phyloP scores from a whole-genome alignment of 2,329 filamentous ascomycete species.

The Aspergillus sp. region DNA sequence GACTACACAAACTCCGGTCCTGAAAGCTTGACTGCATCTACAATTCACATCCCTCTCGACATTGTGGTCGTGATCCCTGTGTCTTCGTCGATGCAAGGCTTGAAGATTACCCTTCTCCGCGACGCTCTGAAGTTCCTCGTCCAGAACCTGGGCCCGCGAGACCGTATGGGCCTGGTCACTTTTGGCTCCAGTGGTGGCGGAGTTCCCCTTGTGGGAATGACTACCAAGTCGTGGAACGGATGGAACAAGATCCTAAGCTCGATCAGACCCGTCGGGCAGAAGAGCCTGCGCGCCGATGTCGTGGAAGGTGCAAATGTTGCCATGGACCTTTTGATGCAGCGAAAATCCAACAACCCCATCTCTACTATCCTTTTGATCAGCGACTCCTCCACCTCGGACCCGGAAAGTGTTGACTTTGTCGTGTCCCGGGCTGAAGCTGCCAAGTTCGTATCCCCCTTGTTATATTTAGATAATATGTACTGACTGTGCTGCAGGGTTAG shows the following conservation, averaged over 20 bases:
- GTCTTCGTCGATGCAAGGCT: conserved; percentile 97
- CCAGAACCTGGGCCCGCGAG: conserved; percentile 79
- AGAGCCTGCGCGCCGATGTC: conserved; percentile 92
- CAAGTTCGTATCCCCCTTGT: conserved; percentile 59
- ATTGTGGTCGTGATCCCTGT: conserved; percentile 96
- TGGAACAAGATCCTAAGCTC: conserved; percentile 83
- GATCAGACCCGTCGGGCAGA: conserved; percentile 90
- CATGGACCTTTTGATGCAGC: conserved; percentile 97
- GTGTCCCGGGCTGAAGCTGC: conserved; percentile 94
- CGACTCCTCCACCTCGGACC: conserved; percentile 90
- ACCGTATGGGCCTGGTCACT: conserved; percentile 94
- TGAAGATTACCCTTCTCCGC: conserved; percentile 91
- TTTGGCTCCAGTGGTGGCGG: conserved; percentile 93
- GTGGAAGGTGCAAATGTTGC: conserved; percentile 97
- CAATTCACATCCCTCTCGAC: conserved; percentile 83
- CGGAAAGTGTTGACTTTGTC: conserved; percentile 95
- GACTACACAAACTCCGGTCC: conserved; percentile 75
- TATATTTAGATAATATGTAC: conserved; percentile 6
- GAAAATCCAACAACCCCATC: conserved; percentile 91
- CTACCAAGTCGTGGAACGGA: conserved; percentile 86
- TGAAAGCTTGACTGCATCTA: conserved; percentile 56
- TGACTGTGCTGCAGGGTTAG: conserved; percentile 59
- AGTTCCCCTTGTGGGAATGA: conserved; percentile 96
- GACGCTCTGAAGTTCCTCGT: conserved; percentile 93
- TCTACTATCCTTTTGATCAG: conserved; percentile 95